Evolutionary conservation across 306 rosid species (phyloP).

Genomic region (Sicyos edulis): DNA sequence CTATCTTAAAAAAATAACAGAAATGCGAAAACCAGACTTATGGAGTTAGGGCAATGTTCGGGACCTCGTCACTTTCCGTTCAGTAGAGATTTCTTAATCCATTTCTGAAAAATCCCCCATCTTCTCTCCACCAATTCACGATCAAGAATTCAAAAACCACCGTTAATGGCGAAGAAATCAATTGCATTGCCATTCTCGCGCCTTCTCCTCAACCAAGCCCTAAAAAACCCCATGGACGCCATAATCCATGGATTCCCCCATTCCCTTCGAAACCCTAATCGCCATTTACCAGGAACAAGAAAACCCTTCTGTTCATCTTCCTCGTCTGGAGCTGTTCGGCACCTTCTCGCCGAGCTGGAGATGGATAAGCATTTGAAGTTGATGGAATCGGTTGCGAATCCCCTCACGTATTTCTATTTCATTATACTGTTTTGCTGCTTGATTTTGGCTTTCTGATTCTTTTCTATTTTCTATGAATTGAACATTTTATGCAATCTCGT

Average conservation of each 20-base stretch:
- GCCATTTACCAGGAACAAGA: neutral
- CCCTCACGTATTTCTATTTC: neutral
- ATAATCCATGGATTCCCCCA: neutral
- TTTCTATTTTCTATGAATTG: neutral
- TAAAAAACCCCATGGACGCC: neutral
- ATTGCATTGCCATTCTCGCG: neutral
- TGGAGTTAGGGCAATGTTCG: too few relatives aligned
- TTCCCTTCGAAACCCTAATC: neutral
- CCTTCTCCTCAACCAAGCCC: neutral
- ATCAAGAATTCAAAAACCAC: neutral
- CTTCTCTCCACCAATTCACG: neutral
- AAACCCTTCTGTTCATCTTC: slow-evolving; percentile 9
- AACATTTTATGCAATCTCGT: neutral
- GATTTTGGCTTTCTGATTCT: neutral
- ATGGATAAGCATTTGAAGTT: slow-evolving; percentile 3
- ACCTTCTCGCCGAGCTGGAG: slow-evolving; percentile 7
- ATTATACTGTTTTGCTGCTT: neutral
- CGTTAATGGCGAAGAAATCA: slow-evolving; percentile 9
- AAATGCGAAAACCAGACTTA: too few relatives aligned
- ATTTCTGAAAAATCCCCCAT: too few relatives aligned
- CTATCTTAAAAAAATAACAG: too few relatives aligned
- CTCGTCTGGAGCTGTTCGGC: neutral
- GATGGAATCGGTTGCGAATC: slow-evolving; percentile 15
- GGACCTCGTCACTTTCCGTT: too few relatives aligned
- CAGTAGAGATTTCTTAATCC: too few relatives aligned